Evolutionary conservation across 2,329 filamentous ascomycete species (phyloP).

Genomic region (Cadophora luteo-olivacea): DNA sequence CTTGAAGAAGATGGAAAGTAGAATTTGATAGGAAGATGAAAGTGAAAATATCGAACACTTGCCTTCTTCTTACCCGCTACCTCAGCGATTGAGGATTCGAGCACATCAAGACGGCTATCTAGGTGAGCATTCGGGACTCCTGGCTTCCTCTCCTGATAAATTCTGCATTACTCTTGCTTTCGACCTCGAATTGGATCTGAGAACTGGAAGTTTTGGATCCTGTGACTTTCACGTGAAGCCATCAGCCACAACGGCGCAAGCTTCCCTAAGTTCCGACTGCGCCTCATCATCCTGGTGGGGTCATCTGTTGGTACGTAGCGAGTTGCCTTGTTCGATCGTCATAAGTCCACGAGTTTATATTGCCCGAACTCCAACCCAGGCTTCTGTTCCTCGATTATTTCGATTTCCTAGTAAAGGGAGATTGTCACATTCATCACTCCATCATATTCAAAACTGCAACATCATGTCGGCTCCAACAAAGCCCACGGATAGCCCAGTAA

Average conservation of each 20-base stretch:
- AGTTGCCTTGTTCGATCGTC: constrained; percentile 13
- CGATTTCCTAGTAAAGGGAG: neutral
- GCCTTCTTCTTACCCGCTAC: neutral
- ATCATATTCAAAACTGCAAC: constrained; percentile 25
- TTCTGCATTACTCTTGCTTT: neutral
- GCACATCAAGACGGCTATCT: neutral
- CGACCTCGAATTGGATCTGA: neutral
- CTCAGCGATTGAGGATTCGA: neutral
- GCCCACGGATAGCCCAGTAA: constrained; percentile 49
- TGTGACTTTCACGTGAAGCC: constrained; percentile 2
- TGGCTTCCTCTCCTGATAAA: neutral
- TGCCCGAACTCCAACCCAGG: neutral
- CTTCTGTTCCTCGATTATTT: neutral
- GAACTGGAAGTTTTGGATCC: neutral
- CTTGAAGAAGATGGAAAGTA: neutral
- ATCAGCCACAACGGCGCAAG: constrained; percentile 2
- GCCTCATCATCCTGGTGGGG: neutral
- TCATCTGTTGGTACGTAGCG: neutral
- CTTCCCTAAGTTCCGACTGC: neutral
- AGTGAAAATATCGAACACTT: neutral
- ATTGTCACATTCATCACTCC: neutral
- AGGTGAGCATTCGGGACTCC: neutral
- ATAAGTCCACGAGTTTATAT: neutral
- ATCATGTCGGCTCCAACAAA: constrained; percentile 52
- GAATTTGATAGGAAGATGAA: neutral